Percentiles rank a stretch among this genome's conserved stretches.
These are phyloP conservation scores for Botrytis cinerea DNA, from an alignment of 2,329 filamentous ascomycete genomes.

Conservation along the genomic window DNA sequence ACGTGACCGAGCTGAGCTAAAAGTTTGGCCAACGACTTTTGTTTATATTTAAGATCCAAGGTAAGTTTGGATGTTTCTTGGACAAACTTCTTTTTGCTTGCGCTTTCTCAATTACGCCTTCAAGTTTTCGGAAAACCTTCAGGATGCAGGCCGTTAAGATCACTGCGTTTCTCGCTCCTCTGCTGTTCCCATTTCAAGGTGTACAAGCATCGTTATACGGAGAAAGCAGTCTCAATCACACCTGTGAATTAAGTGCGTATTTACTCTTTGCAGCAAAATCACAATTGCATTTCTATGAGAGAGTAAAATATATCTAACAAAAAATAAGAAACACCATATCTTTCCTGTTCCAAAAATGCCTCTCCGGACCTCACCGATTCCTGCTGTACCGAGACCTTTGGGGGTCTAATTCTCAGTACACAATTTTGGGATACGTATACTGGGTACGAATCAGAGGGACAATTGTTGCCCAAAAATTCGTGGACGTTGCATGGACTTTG, in stretches of 20 bases:
- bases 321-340: conserved; percentile 35
- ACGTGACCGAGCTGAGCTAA: not conserved
- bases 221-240: conserved; percentile 37
- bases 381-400: conserved; percentile 66
- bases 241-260: conserved; percentile 34
- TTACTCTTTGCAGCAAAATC: not conserved
- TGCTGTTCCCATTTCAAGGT: not conserved
- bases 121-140: not conserved
- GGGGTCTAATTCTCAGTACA: conserved; percentile 61
- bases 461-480: conserved; percentile 56
- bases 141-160: not conserved
- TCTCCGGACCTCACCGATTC: conserved; percentile 53
- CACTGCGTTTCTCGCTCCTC: conserved; percentile 5
- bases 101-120: not conserved
- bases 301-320: conserved; percentile 9
- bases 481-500: conserved; percentile 53
- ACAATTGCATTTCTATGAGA: not conserved
- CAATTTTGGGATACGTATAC: conserved; percentile 68
- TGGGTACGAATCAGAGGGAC: conserved; percentile 57
- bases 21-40: not conserved
- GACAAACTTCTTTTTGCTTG: not conserved
- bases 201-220: conserved; percentile 33
- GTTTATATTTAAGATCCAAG: not conserved
- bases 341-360: conserved; percentile 54
- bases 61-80: not conserved